Base-by-base conservation (phyloP, 495 filamentous ascomycete genomes). In the Delitschia confertaspora region DNA sequence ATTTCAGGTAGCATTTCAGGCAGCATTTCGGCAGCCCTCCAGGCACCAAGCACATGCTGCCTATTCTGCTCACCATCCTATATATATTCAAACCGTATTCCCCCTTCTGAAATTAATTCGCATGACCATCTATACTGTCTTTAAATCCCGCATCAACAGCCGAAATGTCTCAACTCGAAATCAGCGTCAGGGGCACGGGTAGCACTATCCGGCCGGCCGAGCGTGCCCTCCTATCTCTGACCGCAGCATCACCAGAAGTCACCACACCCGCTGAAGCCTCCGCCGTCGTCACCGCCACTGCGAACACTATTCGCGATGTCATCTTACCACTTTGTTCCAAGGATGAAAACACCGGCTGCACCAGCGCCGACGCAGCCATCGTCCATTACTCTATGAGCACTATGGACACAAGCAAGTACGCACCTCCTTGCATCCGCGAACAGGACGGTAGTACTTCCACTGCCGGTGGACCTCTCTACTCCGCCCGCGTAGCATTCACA, bases 311-410 rank as follows among this genome's bases (percentile, higher is more conserved):
- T 14, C 42, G 33, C 3, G 42, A 45, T 9, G 31, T 8, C 31
- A 36, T 45, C 33, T 7, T 21, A 2, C 42, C 42, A 8, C 33
- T 36, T 17, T 45, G 42, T 20, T 23, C 30, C 21, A 31, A 36
- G 17, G 42, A 45, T n/a, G 32, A 36, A 7, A 17, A 13, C 3
- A 22, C 40, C 2, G 42, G 31, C 17, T 23, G n/a, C 9, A 27
- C 20, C 6, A 6, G 11, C 7, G 8, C 6, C 4, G 32, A 17
- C 6, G 42, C 42, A 3, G 19, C 31, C 10, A 45, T 45, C 2
- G 17, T 33, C 1, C 42, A 45, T 24, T 45, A 45, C 23, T 45
- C 42, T 13, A 45, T 29, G 33, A 45, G 32, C 32, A 45, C 42
- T 6, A 19, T 45, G n/a, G 42, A 45, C 32, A 45, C 42, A 8